Evolutionary conservation across 768 basidiomycete genomes (phyloP).

Genomic region (Boletus vinaceobasis): DNA sequence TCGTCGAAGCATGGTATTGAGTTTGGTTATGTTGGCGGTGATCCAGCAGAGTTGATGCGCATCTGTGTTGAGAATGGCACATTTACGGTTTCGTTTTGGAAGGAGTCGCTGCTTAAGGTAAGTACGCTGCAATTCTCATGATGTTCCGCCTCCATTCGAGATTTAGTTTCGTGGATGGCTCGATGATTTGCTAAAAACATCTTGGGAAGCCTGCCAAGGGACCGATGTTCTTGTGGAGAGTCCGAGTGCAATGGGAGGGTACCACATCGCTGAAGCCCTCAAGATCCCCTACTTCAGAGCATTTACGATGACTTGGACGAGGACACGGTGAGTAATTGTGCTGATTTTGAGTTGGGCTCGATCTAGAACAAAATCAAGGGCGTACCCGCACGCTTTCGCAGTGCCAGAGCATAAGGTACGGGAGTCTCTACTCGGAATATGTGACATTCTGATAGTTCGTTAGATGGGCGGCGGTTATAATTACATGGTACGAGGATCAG

Average conservation of each 20-base stretch:
- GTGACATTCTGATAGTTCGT: slow-evolving; percentile 15
- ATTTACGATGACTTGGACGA: slow-evolving; percentile 97
- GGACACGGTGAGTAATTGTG: slow-evolving; percentile 59
- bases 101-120: slow-evolving; percentile 86
- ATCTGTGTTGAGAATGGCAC: slow-evolving; percentile 98
- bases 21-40: slow-evolving; percentile 91
- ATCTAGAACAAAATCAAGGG: slow-evolving; percentile 41
- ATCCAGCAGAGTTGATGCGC: slow-evolving; percentile 96
- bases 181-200: slow-evolving; percentile 90
- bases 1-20: slow-evolving; percentile 84
- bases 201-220: slow-evolving; percentile 95
- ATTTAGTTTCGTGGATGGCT: slow-evolving; percentile 93
- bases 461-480: slow-evolving; percentile 97
- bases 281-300: slow-evolving; percentile 92
- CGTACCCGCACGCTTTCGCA: slow-evolving; percentile 97
- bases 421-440: neutral
- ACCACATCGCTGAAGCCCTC: slow-evolving; percentile 94
- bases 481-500: slow-evolving; percentile 73
- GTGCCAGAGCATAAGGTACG: slow-evolving; percentile 90
- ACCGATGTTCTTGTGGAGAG: slow-evolving; percentile 93
- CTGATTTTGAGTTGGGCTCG: neutral
- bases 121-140: slow-evolving; percentile 4
- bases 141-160: slow-evolving; percentile 2
- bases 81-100: slow-evolving; percentile 93
- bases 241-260: slow-evolving; percentile 96